Percentiles rank a stretch among this genome's conserved stretches.
Conservation (phyloP, 2,329 filamentous ascomycete species). For the Fusarium robinianum region DNA sequence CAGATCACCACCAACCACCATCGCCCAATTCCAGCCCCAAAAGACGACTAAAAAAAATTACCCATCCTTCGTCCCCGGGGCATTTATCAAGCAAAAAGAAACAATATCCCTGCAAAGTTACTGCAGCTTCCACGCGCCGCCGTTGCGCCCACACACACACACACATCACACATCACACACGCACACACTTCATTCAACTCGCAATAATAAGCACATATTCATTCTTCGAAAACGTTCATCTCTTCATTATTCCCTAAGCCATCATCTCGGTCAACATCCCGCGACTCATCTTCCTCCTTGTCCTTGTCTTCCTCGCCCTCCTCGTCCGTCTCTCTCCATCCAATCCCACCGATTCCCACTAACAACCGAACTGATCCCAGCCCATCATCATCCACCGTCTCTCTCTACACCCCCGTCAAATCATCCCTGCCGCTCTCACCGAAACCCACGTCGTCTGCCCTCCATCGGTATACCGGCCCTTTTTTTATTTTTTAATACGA, state of each 20-base stretch:
- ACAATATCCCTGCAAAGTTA: conserved; percentile 5
- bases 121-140: conserved; percentile 7
- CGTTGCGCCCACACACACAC: background rate
- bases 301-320: too few relatives aligned
- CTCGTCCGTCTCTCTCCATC: background rate
- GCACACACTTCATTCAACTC: background rate
- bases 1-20: conserved; percentile 19
- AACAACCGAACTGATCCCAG: conserved; percentile 2
- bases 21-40: conserved; percentile 16
- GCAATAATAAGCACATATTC: conserved; percentile 13
- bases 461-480: conserved; percentile 22
- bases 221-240: conserved; percentile 3
- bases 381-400: conserved; percentile 10
- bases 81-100: conserved; percentile 10
- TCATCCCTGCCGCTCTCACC: conserved; percentile 37
- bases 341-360: background rate
- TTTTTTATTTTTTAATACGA: conserved; percentile 12
- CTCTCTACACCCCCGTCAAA: conserved; percentile 31
- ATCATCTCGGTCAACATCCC: too few relatives aligned
- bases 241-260: too few relatives aligned
- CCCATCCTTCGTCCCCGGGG: background rate
- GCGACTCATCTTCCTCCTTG: too few relatives aligned
- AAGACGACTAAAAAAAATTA: background rate
- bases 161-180: background rate
- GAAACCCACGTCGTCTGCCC: conserved; percentile 27